phyloP scores from a whole-genome alignment of 805 yeast genomes.

The Kurtzmaniella fragi region DNA sequence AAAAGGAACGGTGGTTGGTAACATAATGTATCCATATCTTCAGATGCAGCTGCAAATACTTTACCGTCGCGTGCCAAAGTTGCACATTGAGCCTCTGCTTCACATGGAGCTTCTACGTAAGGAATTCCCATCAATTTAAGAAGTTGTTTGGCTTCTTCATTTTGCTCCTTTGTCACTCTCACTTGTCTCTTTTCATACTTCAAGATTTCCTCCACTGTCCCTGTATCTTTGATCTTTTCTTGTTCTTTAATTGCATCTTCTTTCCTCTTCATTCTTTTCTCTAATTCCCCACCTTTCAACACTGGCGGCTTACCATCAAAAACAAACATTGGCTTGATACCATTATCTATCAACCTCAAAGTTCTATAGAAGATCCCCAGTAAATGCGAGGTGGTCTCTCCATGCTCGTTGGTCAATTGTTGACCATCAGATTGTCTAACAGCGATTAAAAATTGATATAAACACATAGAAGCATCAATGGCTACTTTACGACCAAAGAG shows the following conservation, averaged over 20 bases:
- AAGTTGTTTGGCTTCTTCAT: constrained; percentile 85
- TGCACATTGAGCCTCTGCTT: constrained; percentile 99
- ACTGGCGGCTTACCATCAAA: constrained; percentile 98
- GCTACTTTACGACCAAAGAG: constrained; percentile 96
- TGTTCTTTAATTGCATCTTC: constrained; percentile 78
- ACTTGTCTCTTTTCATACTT: constrained; percentile 84
- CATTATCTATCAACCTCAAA: constrained; percentile 79
- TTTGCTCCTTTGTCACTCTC: constrained; percentile 82
- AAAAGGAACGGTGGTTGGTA: constrained; percentile 80
- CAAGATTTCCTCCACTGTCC: constrained; percentile 71
- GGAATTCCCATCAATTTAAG: constrained; percentile 93
- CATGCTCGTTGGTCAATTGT: constrained; percentile 79
- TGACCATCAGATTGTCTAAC: constrained; percentile 97
- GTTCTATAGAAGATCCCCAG: constrained; percentile 98
- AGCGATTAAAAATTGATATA: constrained; percentile 92
- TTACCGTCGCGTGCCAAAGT: constrained; percentile 83
- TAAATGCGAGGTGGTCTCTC: constrained; percentile 87
- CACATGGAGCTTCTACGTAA: constrained; percentile 89
- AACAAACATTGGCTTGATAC: constrained; percentile 94
- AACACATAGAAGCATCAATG: constrained; percentile 93
- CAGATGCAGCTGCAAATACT: constrained; percentile 96
- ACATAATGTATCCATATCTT: constrained; percentile 98
- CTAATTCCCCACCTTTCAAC: constrained; percentile 87
- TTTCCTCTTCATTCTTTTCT: constrained; percentile 73
- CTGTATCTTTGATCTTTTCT: constrained; percentile 72